Conservation (phyloP, 441 rosid species). For the Daphne laureola region DNA sequence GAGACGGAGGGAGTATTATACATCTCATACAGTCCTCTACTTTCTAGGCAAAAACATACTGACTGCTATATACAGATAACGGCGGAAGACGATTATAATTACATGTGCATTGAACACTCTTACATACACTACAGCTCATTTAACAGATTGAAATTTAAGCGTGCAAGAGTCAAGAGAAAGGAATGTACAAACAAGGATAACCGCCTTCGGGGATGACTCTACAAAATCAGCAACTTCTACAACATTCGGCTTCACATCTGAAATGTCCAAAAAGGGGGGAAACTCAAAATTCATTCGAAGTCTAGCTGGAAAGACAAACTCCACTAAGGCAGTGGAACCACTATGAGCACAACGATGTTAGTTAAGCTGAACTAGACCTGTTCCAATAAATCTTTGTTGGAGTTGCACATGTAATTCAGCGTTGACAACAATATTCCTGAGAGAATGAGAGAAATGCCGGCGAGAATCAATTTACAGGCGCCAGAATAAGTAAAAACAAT, state of each 20-base stretch:
- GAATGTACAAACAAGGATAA: conserved; percentile 96
- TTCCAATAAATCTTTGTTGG: conserved; percentile 42
- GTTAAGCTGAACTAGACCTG: conserved; percentile 29
- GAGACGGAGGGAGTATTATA: no score
- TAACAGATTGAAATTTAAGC: no score
- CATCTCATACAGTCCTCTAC: no score
- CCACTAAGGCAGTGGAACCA: no score
- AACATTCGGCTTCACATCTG: conserved; percentile 40
- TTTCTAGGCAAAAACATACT: no score
- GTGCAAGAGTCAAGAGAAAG: conserved; percentile 26
- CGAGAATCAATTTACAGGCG: background rate
- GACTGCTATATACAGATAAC: no score
- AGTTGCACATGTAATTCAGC: conserved; percentile 43
- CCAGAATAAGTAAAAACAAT: background rate
- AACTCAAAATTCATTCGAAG: conserved; percentile 1
- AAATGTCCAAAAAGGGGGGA: conserved; percentile 15
- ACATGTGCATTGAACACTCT: no score
- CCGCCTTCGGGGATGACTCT: conserved; percentile 50
- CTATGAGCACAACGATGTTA: no score
- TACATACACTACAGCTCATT: no score
- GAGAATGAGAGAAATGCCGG: conserved; percentile 8
- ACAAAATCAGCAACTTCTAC: conserved; percentile 35
- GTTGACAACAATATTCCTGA: conserved; percentile 49
- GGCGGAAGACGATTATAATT: no score
- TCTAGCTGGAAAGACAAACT: background rate